phyloP scores from a whole-genome alignment of 78 protist species.

The Dictyostelium brefeldianum region DNA sequence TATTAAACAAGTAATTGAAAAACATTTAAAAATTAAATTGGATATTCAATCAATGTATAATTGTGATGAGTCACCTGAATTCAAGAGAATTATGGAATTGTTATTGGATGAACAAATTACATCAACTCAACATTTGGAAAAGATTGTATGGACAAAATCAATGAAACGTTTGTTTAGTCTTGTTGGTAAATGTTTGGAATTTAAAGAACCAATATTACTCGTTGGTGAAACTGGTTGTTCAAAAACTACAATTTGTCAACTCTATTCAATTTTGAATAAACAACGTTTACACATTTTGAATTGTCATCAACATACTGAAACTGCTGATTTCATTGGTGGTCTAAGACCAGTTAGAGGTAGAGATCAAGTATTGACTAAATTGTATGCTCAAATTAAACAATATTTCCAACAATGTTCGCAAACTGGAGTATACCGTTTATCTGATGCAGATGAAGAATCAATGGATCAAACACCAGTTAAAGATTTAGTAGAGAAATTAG shows the following conservation, averaged over 20 bases:
- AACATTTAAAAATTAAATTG: conserved; percentile 81
- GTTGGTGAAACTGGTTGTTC: conserved; percentile 99
- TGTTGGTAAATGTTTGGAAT: conserved; percentile 87
- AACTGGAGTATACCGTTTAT: not conserved
- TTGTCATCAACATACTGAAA: conserved; percentile 99
- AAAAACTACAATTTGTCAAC: conserved; percentile 98
- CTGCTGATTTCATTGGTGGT: conserved; percentile 99
- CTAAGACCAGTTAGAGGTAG: conserved; percentile 96
- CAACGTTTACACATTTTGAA: conserved; percentile 92
- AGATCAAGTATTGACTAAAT: conserved; percentile 23
- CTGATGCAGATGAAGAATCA: not conserved
- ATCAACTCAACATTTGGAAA: conserved; percentile 46
- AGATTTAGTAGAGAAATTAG: not conserved
- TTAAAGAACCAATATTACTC: conserved; percentile 97
- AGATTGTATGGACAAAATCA: conserved; percentile 93
- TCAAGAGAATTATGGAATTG: conserved; percentile 27
- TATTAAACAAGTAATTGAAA: conserved; percentile 85
- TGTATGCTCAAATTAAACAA: not conserved
- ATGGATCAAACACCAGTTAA: conserved; percentile 28
- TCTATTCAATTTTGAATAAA: conserved; percentile 59
- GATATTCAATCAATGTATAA: conserved; percentile 77
- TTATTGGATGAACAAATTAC: not conserved
- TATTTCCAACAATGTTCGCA: not conserved
- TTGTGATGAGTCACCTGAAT: conserved; percentile 25
- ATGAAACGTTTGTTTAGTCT: conserved; percentile 91